Conservation (phyloP, 257 asterid genomes). For the Solanum dulcamara region DNA sequence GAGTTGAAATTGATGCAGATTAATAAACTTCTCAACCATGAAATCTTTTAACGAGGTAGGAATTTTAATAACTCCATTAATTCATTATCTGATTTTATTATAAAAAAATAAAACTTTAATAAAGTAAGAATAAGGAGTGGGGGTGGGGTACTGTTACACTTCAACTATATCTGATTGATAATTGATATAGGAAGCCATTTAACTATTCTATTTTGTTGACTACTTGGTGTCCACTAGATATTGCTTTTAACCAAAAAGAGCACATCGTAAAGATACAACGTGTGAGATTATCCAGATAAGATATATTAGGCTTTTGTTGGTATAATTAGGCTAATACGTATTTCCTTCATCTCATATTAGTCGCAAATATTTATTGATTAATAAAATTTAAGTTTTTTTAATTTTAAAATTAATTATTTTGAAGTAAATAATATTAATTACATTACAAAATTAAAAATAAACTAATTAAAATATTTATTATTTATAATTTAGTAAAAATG, state of each 20-base stretch:
- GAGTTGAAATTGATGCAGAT: neutral
- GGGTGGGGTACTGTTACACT: neutral
- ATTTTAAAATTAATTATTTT: too few relatives aligned
- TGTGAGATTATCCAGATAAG: neutral
- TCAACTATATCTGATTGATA: neutral
- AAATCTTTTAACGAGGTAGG: too few relatives aligned
- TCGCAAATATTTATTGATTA: too few relatives aligned
- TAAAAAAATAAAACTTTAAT: too few relatives aligned
- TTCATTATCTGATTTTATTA: too few relatives aligned
- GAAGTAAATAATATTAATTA: too few relatives aligned
- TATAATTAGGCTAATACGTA: neutral
- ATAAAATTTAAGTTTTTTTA: too few relatives aligned
- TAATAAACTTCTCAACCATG: neutral
- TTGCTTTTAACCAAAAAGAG: neutral
- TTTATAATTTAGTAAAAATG: too few relatives aligned
- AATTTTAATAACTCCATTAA: neutral
- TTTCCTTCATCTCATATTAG: neutral
- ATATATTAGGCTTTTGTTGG: neutral
- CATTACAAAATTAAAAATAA: too few relatives aligned
- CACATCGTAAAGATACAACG: neutral
- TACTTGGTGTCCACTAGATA: neutral
- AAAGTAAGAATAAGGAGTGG: neutral
- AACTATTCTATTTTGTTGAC: neutral
- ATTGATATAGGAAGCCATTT: neutral
- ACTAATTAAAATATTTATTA: too few relatives aligned